Base-by-base conservation (phyloP, 2,329 filamentous ascomycete genomes). In the Aspergillus sp. region DNA sequence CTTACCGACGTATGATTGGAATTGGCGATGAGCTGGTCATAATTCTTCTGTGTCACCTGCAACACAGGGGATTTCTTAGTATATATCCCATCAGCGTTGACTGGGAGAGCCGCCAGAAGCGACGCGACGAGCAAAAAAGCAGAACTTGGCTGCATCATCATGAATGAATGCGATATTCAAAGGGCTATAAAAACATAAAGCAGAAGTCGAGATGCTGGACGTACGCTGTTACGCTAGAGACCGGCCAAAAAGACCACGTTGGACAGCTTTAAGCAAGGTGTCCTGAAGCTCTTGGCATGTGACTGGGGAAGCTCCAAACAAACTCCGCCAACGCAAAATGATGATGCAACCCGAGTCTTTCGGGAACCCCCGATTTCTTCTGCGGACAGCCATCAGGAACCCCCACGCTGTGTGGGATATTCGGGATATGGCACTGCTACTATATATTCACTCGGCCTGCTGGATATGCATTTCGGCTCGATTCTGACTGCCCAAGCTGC, bases 1-100 rank as follows among this genome's bases (percentile, higher is more conserved):
- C 84, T 66, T 79, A 95, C 90, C 41, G 90, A 90, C 34, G 90
- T 94, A 68, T 97, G 77, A 64, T 96, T 96, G 27, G 90, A 95
- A 62, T 88, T 83, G 37, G 86, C 82, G 66, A 98, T 90, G 53
- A 95, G 72, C 50, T 77, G 79, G 62, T 91, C 83, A 67, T 94
- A 97, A 59, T 77, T 86, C 68, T 85, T 87, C 45, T 77, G 78
- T 58, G 86, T 83, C 52, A 97, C 72, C 66, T 94, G 88, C 35
- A 97, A 66, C 35, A 98, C 93, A 9, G 88, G 83, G 2, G 90
- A 96, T 65, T 78, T 87, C 72, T 91, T 94, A 47, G 82, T 72
- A 72, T 98, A 98, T 47, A 98, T 68, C 53, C 81, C 82, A 52
- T 86, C 85, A 42, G 83, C 81, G 44, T 77, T 78, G 40, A 77